Percentiles rank a stretch among this genome's conserved stretches.
These are phyloP conservation scores for Lasiosphaeria ovina DNA, from an alignment of 495 filamentous ascomycete species.

Conservation along the genomic window DNA sequence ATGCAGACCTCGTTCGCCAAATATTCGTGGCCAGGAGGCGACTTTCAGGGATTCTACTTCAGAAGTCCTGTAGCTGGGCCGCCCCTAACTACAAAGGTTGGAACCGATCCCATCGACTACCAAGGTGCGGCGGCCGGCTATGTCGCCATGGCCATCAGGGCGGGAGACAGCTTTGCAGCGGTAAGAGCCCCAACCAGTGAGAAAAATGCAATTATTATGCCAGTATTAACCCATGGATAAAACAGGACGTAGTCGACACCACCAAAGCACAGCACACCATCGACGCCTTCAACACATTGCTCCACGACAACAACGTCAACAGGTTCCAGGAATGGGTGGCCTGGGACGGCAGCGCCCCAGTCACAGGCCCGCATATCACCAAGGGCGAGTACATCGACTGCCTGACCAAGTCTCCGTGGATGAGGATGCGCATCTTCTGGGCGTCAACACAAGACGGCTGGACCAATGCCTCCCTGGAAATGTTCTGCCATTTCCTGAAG, in stretches of 20 bases:
- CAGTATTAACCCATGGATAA: background rate
- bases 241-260: background rate
- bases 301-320: background rate
- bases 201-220: background rate
- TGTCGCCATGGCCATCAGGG: background rate
- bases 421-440: conserved; percentile 1
- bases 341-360: background rate
- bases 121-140: background rate
- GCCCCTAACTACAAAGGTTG: background rate
- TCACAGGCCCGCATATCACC: background rate
- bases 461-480: background rate
- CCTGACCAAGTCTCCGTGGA: background rate
- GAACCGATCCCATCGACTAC: background rate
- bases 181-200: background rate
- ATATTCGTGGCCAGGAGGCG: background rate
- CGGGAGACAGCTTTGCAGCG: background rate
- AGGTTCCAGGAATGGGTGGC: background rate
- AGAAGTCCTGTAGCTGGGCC: background rate
- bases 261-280: conserved; percentile 1
- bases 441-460: background rate
- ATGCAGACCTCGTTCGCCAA: background rate
- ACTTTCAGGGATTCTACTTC: background rate
- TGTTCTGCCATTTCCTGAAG: background rate
- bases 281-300: background rate
- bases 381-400: background rate